Evolutionary conservation across 108 stramenopile species (phyloP), one percentile per base, ranked within the genome.

Genomic region (Stephanodiscus triporus): DNA sequence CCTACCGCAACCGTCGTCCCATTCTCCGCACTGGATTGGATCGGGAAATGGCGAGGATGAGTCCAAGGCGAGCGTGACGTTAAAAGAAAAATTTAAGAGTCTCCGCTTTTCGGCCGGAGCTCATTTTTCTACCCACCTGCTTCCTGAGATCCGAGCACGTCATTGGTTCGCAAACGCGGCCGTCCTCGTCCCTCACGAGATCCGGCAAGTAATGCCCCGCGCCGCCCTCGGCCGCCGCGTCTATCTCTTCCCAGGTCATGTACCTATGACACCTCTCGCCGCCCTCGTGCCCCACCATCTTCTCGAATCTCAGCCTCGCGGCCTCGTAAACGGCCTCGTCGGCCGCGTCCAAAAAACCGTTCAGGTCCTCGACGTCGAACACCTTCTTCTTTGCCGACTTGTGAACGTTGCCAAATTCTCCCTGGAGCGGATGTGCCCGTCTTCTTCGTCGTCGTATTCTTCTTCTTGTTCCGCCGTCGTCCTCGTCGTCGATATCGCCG

Each of bases 341-440:
- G 16, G 82, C 82, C 24, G 59, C 73, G 69, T 83, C 82, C 29
- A 67, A 68, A 26, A 78, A 83, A n/a, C 82, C 82, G 68, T 75
- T 11, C 63, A 83, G 63, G n/a, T 78, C 53, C 34, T 75, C 45
- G 1, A 78, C 47, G 23, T 73, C 77, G 22, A 22, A 66, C n/a
- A 57, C 38, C 37, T 70, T 67, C 27, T 36, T 36, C 43, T 72
- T 75, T 32, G 10, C 51, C 36, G 80, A 81, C 23, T 74, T 70
- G 68, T 83, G 82, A 19, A 75, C 73, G 63, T 83, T 83, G 50
- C 73, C 66, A 43, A 83, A 83, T 56, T 83, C 82, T 17, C 73
- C 73, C 50, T 83, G 82, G 30, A 69, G 43, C 11, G 82, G 82
- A 20, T 69, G 74, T 29, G 43, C 57, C 74, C 80, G 72, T 9